Base-by-base conservation (phyloP, 2,329 filamentous ascomycete genomes). In the Colletotrichum karsti region DNA sequence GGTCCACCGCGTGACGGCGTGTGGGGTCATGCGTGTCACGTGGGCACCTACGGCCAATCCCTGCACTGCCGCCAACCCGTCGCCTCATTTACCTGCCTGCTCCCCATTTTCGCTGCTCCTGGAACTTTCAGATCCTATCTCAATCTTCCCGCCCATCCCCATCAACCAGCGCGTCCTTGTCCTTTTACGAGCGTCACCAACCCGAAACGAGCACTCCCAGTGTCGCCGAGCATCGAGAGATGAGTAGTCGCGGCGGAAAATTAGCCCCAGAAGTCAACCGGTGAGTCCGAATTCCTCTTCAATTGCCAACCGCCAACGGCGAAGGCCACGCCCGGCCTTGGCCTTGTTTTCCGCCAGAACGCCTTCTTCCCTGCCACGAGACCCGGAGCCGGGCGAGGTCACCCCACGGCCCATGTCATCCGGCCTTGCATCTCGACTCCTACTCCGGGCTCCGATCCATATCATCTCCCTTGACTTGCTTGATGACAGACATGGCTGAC, bases 201-300 rank as follows among this genome's bases (percentile, higher is more conserved):
- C 58, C 59, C 42, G 59, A 60, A 57, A 26, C 64, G 64, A 64
- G 51, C 64, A 65, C 35, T 70, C 58, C 42, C 66, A 69, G 62
- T 56, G 62, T 55, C 62, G 65, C 51, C 62, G 60, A 72, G 77
- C 81, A 83, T 84, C 87, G 90, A 94, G 92, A 90, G 91, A 97
- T 97, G 94, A 97, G 92, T 94, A 97, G 91, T 94, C 92, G 93
- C 86, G 91, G 90, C 87, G 92, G 91, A 85, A 98, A 98, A 90
- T 92, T 98, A 89, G 95, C 95, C 86, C 95, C 96, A 85, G 96
- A 99, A 93, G 95, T 98, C 87, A 98, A 98, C 88, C 92, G 94
- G 94, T 97, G 86, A 79, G 92, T 86, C 64, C 51, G 53, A 59
- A 42, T 51, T 44, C 44, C 59, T 20, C 44, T 53, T 69, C 67